Conservation (phyloP, 768 basidiomycete species). For the Russula compacta region DNA sequence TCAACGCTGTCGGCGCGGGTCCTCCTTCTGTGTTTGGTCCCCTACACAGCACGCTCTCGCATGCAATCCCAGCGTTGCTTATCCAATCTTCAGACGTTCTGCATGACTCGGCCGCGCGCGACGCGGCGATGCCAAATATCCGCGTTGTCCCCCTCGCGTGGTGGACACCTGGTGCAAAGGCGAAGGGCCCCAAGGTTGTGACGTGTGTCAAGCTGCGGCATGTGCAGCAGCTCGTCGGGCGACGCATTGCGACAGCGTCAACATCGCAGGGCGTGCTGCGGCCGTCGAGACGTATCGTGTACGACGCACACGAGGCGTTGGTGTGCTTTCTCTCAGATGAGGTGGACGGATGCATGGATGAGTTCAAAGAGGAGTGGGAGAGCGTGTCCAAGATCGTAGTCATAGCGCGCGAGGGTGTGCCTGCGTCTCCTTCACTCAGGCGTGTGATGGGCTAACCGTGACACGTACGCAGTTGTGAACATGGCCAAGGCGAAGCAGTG, state of each 20-base stretch:
- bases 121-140: conserved; percentile 90
- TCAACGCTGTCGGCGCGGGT: background rate
- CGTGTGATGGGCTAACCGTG: background rate
- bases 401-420: conserved; percentile 77
- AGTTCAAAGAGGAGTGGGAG: conserved; percentile 90
- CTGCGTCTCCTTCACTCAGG: background rate
- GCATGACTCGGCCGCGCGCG: conserved; percentile 75
- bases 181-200: conserved; percentile 45
- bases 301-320: conserved; percentile 80
- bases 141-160: conserved; percentile 82
- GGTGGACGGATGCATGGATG: conserved; percentile 80
- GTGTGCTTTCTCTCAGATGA: conserved; percentile 84
- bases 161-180: conserved; percentile 48
- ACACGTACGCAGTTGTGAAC: conserved; percentile 53
- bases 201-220: conserved; percentile 89
- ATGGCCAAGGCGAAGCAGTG: conserved; percentile 68
- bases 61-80: conserved; percentile 74
- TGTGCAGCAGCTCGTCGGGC: conserved; percentile 78
- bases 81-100: conserved; percentile 77
- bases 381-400: conserved; percentile 90
- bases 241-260: conserved; percentile 36
- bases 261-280: conserved; percentile 55
- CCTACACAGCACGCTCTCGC: conserved; percentile 63
- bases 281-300: conserved; percentile 83
- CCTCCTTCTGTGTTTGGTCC: conserved; percentile 40